These are phyloP conservation scores for Prunus padus DNA, from an alignment of 306 rosid species.

Conservation along the genomic window DNA sequence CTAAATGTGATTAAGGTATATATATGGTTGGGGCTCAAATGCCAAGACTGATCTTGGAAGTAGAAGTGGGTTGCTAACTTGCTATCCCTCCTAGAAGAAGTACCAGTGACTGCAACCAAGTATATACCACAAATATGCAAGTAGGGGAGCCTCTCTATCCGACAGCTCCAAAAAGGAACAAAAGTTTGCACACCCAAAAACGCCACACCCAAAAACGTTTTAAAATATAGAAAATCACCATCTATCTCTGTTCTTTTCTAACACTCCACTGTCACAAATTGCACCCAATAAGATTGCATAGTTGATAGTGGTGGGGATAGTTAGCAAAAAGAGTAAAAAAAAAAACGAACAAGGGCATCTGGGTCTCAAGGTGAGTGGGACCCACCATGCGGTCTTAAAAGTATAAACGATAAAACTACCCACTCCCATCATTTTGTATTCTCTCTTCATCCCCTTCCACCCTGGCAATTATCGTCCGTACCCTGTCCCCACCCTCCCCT, in stretches of 20 bases:
- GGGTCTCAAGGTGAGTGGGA: constrained; percentile 21
- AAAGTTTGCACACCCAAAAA: neutral
- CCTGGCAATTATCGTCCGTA: constrained; percentile 82
- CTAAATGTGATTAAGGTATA: neutral
- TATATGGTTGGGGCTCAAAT: neutral
- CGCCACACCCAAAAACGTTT: neutral
- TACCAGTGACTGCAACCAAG: neutral
- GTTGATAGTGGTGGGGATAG: neutral
- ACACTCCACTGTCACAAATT: neutral
- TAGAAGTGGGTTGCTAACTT: neutral
- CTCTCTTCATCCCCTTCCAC: constrained; percentile 43
- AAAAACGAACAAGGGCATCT: neutral
- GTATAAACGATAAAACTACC: constrained; percentile 45
- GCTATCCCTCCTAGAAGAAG: neutral
- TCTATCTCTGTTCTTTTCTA: neutral
- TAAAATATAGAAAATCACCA: neutral
- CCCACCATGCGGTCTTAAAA: constrained; percentile 33
- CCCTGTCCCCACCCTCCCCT: constrained; percentile 45
- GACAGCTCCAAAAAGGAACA: neutral
- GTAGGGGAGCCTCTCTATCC: neutral
- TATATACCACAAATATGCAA: neutral
- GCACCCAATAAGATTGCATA: neutral
- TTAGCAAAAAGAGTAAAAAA: neutral
- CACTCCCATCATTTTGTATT: constrained; percentile 58
- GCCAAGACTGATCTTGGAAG: neutral